phyloP scores from a whole-genome alignment of 2,329 filamentous ascomycete genomes.

The Hypocreales sp. region DNA sequence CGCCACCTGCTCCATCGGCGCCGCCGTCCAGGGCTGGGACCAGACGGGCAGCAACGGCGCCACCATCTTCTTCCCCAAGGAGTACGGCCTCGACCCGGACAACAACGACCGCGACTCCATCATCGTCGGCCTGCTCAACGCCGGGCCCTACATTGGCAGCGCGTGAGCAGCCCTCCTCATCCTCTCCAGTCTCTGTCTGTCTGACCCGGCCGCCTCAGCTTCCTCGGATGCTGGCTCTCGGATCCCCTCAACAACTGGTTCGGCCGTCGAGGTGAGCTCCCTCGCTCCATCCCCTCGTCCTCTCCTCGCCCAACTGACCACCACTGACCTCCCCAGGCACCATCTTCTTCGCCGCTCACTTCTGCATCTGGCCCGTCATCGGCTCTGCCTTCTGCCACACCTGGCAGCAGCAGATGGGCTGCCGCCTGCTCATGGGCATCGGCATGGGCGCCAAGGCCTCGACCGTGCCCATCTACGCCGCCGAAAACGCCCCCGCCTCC shows the following conservation, averaged over 20 bases:
- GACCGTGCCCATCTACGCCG: conserved; percentile 57
- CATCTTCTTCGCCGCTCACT: conserved; percentile 61
- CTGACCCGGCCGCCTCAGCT: conserved; percentile 8
- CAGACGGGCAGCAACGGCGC: conserved; percentile 47
- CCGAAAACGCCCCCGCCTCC: conserved; percentile 52
- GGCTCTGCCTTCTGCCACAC: conserved; percentile 48
- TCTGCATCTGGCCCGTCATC: conserved; percentile 50
- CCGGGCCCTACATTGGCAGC: conserved; percentile 32
- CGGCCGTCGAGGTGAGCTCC: conserved; percentile 22
- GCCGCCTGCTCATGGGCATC: conserved; percentile 52
- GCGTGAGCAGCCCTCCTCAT: conserved; percentile 14
- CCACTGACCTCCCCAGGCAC: conserved; percentile 9
- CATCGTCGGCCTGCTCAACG: conserved; percentile 53
- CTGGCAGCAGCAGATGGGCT: conserved; percentile 52
- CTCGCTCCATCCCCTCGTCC: conserved; percentile 1
- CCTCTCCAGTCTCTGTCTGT: no score
- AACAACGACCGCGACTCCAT: conserved; percentile 17
- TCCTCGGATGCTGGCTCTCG: conserved; percentile 46
- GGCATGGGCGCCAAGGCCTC: conserved; percentile 53
- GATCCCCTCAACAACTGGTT: conserved; percentile 39
- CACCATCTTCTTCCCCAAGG: conserved; percentile 41
- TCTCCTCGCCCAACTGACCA: conserved; percentile 30
- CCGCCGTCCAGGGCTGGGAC: conserved; percentile 53
- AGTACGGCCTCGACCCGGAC: conserved; percentile 20
- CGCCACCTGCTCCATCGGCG: conserved; percentile 49